phyloP scores from a whole-genome alignment of 2,329 filamentous ascomycete genomes.

The Aspergillus sp. region DNA sequence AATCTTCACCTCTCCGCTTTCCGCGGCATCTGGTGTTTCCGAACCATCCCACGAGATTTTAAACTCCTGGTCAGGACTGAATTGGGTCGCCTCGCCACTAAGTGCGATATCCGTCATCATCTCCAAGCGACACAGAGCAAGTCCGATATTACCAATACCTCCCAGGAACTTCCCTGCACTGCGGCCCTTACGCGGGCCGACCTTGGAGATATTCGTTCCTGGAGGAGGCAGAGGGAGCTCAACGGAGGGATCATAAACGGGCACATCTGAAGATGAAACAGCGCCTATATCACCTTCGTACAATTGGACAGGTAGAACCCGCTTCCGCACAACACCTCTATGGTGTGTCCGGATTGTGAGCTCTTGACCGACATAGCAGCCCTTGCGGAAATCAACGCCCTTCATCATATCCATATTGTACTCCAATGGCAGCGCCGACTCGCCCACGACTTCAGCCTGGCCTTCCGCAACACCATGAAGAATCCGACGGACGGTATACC shows the following conservation, averaged over 20 bases:
- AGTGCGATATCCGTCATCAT: conserved; percentile 81
- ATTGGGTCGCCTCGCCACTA: conserved; percentile 65
- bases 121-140: conserved; percentile 84
- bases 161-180: conserved; percentile 78
- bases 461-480: conserved; percentile 82
- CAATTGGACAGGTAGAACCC: conserved; percentile 77
- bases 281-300: conserved; percentile 51
- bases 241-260: conserved; percentile 34
- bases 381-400: conserved; percentile 90
- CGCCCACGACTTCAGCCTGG: conserved; percentile 70
- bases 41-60: conserved; percentile 52
- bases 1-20: conserved; percentile 53
- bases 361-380: conserved; percentile 96
- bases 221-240: conserved; percentile 31
- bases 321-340: conserved; percentile 87
- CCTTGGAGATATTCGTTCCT: conserved; percentile 55
- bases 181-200: conserved; percentile 56
- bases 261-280: conserved; percentile 51
- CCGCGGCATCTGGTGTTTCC: conserved; percentile 37
- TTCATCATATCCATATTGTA: conserved; percentile 83
- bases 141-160: conserved; percentile 79
- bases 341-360: conserved; percentile 94
- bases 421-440: conserved; percentile 78
- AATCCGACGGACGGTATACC: conserved; percentile 76
- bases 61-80: conserved; percentile 62